phyloP scores from a whole-genome alignment of 2,329 filamentous ascomycete species.

The Chalara sp. region DNA sequence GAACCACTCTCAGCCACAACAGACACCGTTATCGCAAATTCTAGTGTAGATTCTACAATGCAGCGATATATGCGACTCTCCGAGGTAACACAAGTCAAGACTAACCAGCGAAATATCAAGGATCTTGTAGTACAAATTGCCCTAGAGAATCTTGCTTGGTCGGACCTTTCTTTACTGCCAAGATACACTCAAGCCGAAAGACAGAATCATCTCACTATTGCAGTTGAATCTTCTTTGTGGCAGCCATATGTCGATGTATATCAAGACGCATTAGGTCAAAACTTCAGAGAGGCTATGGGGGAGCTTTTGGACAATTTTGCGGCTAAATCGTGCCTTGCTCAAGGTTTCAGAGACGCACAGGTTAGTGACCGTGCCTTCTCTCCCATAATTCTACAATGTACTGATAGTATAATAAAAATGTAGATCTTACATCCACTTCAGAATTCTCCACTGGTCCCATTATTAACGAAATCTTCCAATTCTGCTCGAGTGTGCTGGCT shows the following conservation, averaged over 20 bases:
- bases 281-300: slow-evolving; percentile 17
- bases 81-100: slow-evolving; percentile 9
- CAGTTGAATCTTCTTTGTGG: not conserved
- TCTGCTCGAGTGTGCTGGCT: slow-evolving; percentile 38
- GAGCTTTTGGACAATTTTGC: slow-evolving; percentile 19
- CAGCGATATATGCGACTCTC: slow-evolving; percentile 21
- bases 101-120: not conserved
- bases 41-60: slow-evolving; percentile 20
- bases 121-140: slow-evolving; percentile 17
- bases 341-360: slow-evolving; percentile 34
- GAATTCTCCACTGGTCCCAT: slow-evolving; percentile 45
- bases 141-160: slow-evolving; percentile 26
- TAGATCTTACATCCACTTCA: slow-evolving; percentile 54
- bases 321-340: slow-evolving; percentile 13
- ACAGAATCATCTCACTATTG: not conserved
- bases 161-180: slow-evolving; percentile 22
- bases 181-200: slow-evolving; percentile 18
- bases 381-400: slow-evolving; percentile 20
- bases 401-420: slow-evolving; percentile 26
- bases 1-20: slow-evolving; percentile 28
- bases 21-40: not conserved
- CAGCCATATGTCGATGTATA: slow-evolving; percentile 17
- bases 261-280: slow-evolving; percentile 15
- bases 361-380: slow-evolving; percentile 31
- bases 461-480: slow-evolving; percentile 35